Conservation (phyloP, 75 land plant genomes). For the Chamaecyparis obtusa region DNA sequence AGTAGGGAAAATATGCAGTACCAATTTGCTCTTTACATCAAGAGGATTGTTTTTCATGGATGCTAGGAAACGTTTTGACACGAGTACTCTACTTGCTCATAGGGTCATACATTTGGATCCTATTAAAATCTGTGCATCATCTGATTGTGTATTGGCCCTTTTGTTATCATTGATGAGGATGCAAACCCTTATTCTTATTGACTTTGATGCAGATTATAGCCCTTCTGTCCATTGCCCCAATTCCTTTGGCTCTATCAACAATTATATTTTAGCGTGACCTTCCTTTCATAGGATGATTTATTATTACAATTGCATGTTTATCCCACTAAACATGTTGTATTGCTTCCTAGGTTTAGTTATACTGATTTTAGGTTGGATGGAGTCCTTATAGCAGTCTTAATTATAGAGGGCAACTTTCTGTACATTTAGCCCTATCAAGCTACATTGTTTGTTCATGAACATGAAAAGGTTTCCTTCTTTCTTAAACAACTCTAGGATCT, state of each 20-base stretch:
- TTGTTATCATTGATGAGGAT: neutral
- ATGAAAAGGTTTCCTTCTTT: too few relatives aligned
- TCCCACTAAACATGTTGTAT: too few relatives aligned
- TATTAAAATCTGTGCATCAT: neutral
- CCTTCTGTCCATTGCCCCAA: neutral
- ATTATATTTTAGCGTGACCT: neutral
- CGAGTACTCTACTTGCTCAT: neutral
- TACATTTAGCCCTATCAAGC: too few relatives aligned
- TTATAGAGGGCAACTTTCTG: too few relatives aligned
- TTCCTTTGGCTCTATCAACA: neutral
- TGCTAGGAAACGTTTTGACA: neutral
- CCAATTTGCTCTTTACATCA: neutral
- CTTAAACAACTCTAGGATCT: too few relatives aligned
- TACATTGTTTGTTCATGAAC: too few relatives aligned
- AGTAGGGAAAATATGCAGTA: neutral
- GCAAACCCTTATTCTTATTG: neutral
- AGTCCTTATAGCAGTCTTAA: too few relatives aligned
- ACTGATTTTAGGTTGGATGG: too few relatives aligned
- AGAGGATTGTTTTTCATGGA: neutral
- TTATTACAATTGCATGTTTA: too few relatives aligned
- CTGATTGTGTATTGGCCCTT: neutral
- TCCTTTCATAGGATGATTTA: neutral
- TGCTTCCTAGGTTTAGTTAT: too few relatives aligned
- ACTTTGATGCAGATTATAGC: neutral
- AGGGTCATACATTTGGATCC: neutral